A percentile compares a stretch with the other conserved stretches of the same genome.
Conservation (phyloP, 2,329 filamentous ascomycete genomes). For the Aureobasidium sp. region DNA sequence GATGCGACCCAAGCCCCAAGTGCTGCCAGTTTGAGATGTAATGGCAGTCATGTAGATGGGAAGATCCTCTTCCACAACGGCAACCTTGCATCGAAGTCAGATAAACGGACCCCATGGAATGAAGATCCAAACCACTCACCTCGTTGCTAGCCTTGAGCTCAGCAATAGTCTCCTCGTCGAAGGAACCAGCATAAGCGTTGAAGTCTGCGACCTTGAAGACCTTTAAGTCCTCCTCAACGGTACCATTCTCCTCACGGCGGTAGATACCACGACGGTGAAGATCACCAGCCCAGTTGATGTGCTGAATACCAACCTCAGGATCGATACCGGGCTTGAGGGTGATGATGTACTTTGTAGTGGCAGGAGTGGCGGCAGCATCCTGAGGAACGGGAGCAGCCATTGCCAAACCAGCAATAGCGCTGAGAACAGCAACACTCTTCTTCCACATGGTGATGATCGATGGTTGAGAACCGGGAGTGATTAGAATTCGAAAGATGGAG, state of each 20-base stretch:
- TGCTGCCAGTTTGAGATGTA: conserved; percentile 16
- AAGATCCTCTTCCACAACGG: conserved; percentile 13
- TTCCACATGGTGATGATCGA: conserved; percentile 1
- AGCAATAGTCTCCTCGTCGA: conserved; percentile 12
- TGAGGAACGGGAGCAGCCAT: conserved; percentile 13
- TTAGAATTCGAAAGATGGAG: neutral
- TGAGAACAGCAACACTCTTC: conserved; percentile 8
- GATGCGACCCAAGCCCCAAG: conserved; percentile 20
- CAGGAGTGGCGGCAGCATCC: neutral
- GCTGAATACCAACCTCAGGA: neutral
- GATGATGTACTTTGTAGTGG: conserved; percentile 15
- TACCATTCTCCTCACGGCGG: conserved; percentile 9
- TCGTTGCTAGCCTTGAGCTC: conserved; percentile 15
- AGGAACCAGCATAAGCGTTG: conserved; percentile 15
- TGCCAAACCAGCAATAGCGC: conserved; percentile 12
- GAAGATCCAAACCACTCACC: neutral
- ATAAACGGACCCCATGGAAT: rapidly evolving
- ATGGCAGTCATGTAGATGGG: conserved; percentile 14
- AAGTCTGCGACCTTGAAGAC: conserved; percentile 11
- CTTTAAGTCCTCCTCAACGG: conserved; percentile 11
- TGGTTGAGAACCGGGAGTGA: too few species aligned
- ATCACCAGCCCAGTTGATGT: conserved; percentile 14
- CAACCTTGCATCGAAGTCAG: neutral
- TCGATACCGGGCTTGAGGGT: conserved; percentile 14
- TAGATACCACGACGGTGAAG: conserved; percentile 13